Percentiles rank a stretch among this genome's conserved stretches.
Evolutionary conservation across 148 eudicot species (phyloP).

Genomic region (Suaeda aralocaspica): DNA sequence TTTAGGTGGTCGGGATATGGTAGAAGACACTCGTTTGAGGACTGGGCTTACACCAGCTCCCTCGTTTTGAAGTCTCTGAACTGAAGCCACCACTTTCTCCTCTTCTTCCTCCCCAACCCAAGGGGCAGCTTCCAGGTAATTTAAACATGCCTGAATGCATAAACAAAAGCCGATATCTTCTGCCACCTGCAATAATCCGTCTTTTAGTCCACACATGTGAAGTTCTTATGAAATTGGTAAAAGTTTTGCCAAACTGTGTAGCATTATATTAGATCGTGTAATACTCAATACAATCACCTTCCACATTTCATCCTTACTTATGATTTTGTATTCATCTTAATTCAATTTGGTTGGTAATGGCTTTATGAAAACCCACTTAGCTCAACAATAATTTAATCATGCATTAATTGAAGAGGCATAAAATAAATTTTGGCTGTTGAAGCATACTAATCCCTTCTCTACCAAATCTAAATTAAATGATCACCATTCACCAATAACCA

Average conservation of each 20-base stretch:
- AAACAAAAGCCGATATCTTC: slow-evolving; percentile 61
- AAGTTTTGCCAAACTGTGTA: too few relatives aligned
- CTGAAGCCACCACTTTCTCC: slow-evolving; percentile 78
- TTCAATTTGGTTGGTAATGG: too few relatives aligned
- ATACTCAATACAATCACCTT: too few relatives aligned
- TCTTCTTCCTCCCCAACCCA: slow-evolving; percentile 99
- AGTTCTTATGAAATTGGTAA: too few relatives aligned
- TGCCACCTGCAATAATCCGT: slow-evolving; percentile 53
- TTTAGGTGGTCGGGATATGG: slow-evolving; percentile 47
- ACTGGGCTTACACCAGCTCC: slow-evolving; percentile 56
- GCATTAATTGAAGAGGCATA: not conserved
- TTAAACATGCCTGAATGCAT: slow-evolving; percentile 69
- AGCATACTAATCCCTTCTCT: not conserved
- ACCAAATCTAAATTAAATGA: not conserved
- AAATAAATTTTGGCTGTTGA: not conserved
- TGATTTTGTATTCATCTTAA: too few relatives aligned
- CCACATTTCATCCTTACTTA: too few relatives aligned
- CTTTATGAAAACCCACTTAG: too few relatives aligned
- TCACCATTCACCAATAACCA: too few relatives aligned
- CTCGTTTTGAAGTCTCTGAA: slow-evolving; percentile 54
- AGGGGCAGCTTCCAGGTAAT: slow-evolving; percentile 93
- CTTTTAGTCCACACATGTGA: not conserved
- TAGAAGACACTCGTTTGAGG: slow-evolving; percentile 67
- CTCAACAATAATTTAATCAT: too few relatives aligned
- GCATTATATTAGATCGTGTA: too few relatives aligned